Percentiles rank a stretch among this genome's conserved stretches.
Conservation (phyloP, 176 grass and related monocot genomes). For the Oryza meyeriana region DNA sequence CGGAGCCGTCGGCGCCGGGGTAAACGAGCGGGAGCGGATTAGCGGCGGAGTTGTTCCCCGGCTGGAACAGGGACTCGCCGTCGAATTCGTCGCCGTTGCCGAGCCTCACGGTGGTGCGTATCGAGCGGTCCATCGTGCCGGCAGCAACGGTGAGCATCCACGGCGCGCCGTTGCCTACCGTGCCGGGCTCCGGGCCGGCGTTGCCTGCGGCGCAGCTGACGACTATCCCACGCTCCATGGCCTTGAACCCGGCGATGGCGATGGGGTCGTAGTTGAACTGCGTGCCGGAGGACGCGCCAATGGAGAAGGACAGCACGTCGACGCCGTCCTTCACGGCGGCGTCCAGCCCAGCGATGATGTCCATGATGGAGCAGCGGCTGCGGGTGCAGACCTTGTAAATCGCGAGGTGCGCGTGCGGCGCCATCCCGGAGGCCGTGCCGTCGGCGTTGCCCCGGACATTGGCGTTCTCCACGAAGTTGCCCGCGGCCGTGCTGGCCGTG, state of each 20-base stretch:
- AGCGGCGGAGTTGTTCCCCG: constrained; percentile 15
- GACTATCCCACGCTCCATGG: constrained; percentile 75
- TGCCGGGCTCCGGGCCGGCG: constrained; percentile 30
- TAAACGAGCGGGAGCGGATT: constrained; percentile 49
- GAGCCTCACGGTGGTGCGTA: constrained; percentile 62
- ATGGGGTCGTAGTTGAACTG: constrained; percentile 81
- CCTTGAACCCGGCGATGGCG: constrained; percentile 62
- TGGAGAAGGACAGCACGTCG: constrained; percentile 80
- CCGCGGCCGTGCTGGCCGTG: constrained; percentile 71
- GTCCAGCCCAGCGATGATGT: constrained; percentile 79
- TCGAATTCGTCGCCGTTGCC: constrained; percentile 64
- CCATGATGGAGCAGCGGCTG: constrained; percentile 68
- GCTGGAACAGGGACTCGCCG: constrained; percentile 78
- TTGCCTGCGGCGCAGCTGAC: constrained; percentile 86
- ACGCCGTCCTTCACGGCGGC: constrained; percentile 65
- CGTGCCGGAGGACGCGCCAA: constrained; percentile 56
- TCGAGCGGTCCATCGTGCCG: constrained; percentile 64
- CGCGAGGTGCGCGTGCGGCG: constrained; percentile 78
- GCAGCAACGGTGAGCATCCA: constrained; percentile 94
- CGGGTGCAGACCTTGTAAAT: constrained; percentile 75
- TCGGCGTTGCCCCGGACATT: constrained; percentile 72
- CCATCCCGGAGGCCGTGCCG: constrained; percentile 81
- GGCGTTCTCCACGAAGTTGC: constrained; percentile 78
- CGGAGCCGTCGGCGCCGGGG: constrained; percentile 38
- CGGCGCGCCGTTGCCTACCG: constrained; percentile 64